A percentile compares a stretch with the other conserved stretches of the same genome.
Conservation (phyloP, 306 rosid genomes). For the Spatholobus suberectus region DNA sequence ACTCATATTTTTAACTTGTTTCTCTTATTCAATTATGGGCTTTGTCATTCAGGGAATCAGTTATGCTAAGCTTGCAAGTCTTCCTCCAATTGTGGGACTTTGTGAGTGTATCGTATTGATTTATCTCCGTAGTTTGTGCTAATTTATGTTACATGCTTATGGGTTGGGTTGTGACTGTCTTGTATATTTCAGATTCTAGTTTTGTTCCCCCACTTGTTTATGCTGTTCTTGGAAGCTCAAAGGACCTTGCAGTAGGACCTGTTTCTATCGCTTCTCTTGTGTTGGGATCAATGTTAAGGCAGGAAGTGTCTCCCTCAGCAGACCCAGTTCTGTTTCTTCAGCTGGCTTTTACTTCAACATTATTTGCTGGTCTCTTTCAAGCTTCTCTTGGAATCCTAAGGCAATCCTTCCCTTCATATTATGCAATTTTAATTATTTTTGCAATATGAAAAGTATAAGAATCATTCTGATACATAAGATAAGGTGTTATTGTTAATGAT, state of each 20-base stretch:
- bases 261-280: conserved; percentile 96
- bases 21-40: conserved; percentile 2
- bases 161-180: background rate
- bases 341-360: conserved; percentile 83
- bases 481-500: background rate
- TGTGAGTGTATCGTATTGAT: conserved; percentile 61
- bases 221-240: conserved; percentile 95
- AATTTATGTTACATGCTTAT: background rate
- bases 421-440: background rate
- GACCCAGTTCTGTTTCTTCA: conserved; percentile 80
- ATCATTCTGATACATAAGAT: background rate
- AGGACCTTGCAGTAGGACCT: conserved; percentile 97
- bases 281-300: conserved; percentile 82
- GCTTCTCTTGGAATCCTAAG: conserved; percentile 90
- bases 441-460: background rate
- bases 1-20: background rate
- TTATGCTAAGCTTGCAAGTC: conserved; percentile 91
- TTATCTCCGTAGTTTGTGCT: background rate
- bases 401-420: conserved; percentile 27
- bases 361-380: conserved; percentile 89
- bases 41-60: conserved; percentile 77
- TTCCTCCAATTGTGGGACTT: conserved; percentile 95
- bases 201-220: conserved; percentile 96
- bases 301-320: conserved; percentile 76
- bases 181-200: conserved; percentile 78